phyloP scores from a whole-genome alignment of 2,329 filamentous ascomycete species.

The Monosporascus sp. region DNA sequence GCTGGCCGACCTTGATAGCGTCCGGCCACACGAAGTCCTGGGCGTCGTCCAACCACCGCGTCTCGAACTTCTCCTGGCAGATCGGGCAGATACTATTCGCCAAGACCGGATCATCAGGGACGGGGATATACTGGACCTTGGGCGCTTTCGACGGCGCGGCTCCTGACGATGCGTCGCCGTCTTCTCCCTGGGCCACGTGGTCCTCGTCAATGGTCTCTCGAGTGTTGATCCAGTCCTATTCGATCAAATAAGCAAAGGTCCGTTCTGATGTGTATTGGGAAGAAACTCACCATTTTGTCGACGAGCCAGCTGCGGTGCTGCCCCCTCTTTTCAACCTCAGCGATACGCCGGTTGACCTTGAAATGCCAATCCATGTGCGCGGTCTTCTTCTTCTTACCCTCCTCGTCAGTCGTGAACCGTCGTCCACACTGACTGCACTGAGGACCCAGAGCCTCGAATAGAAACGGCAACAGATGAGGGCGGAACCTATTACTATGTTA shows the following conservation, averaged over 20 bases:
- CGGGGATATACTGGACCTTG: constrained; percentile 69
- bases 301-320: constrained; percentile 95
- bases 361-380: constrained; percentile 99
- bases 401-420: constrained; percentile 71
- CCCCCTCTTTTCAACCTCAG: constrained; percentile 77
- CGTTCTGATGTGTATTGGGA: no score
- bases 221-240: constrained; percentile 82
- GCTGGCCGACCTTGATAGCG: constrained; percentile 68
- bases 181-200: constrained; percentile 31
- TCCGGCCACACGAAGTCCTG: constrained; percentile 98
- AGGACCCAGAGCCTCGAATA: constrained; percentile 79
- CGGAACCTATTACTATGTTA: constrained; percentile 52
- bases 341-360: constrained; percentile 81
- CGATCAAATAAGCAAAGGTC: background rate
- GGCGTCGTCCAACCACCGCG: constrained; percentile 83
- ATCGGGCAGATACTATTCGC: constrained; percentile 82
- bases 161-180: constrained; percentile 33
- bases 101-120: constrained; percentile 71
- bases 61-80: constrained; percentile 92
- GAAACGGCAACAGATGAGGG: constrained; percentile 63
- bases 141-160: constrained; percentile 39
- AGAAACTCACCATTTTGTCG: constrained; percentile 66
- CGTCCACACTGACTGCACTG: constrained; percentile 90
- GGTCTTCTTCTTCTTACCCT: constrained; percentile 80
- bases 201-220: constrained; percentile 71